Percentiles rank a stretch among this genome's conserved stretches.
Conservation (phyloP, 2,329 filamentous ascomycete genomes). For the Neofusicoccum sp. region DNA sequence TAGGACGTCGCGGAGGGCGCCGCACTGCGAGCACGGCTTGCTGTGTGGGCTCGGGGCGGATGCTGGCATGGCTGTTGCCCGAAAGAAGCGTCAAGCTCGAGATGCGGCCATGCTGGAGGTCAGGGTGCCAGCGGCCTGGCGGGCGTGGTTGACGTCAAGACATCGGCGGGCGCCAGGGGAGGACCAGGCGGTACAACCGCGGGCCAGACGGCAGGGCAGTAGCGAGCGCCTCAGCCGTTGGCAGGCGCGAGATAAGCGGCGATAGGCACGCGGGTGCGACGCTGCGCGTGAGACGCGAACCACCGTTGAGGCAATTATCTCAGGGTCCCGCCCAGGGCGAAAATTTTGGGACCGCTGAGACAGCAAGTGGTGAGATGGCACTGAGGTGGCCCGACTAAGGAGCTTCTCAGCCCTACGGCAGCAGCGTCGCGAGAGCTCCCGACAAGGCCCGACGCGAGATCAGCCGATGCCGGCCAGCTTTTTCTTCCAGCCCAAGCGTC, state of each 20-base stretch:
- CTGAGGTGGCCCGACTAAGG: constrained; percentile 14
- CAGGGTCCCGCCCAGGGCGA: constrained; percentile 12
- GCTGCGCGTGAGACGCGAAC: constrained; percentile 15
- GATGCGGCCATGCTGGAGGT: constrained; percentile 44
- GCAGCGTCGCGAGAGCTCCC: constrained; percentile 14
- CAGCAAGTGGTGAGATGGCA: constrained; percentile 15
- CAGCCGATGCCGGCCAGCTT: constrained; percentile 20
- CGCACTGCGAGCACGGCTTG: constrained; percentile 47
- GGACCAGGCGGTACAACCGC: neutral
- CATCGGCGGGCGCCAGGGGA: neutral
- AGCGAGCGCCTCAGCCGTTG: neutral
- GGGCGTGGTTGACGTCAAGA: constrained; percentile 21
- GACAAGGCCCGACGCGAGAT: constrained; percentile 18
- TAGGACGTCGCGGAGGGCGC: constrained; percentile 40
- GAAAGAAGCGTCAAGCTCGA: constrained; percentile 38
- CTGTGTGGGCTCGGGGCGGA: constrained; percentile 24
- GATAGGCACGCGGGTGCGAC: neutral
- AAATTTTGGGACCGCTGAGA: constrained; percentile 18
- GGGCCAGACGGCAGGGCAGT: neutral
- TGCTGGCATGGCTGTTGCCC: neutral
- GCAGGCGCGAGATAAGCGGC: neutral
- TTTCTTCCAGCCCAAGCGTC: constrained; percentile 8
- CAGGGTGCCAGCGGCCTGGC: constrained; percentile 40
- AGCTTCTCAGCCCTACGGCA: constrained; percentile 15
- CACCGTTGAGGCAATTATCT: constrained; percentile 6